Evolutionary conservation across 768 basidiomycete species (phyloP).

Genomic region (Hygrophoropsis aurantiaca): DNA sequence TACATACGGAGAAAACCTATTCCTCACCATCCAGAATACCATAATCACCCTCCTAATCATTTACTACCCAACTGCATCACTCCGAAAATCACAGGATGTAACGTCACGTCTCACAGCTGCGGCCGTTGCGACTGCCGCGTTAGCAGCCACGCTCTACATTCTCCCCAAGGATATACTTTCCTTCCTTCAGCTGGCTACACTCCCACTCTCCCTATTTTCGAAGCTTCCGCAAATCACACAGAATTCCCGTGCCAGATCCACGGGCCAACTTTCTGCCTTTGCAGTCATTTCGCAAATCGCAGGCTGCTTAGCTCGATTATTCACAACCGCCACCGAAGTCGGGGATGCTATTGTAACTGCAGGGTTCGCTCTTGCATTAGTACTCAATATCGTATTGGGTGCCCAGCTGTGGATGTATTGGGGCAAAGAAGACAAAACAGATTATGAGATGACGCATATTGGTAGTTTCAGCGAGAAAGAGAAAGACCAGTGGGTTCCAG

Average conservation of each 20-base stretch:
- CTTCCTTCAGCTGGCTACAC: slow-evolving; percentile 77
- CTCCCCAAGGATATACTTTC: slow-evolving; percentile 55
- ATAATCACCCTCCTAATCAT: slow-evolving; percentile 88
- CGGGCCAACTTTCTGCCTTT: slow-evolving; percentile 93
- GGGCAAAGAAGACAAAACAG: slow-evolving; percentile 50
- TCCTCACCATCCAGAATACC: slow-evolving; percentile 87
- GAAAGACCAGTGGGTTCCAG: slow-evolving; percentile 20
- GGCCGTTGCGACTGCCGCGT: slow-evolving; percentile 30
- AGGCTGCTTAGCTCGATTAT: slow-evolving; percentile 89
- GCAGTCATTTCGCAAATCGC: slow-evolving; percentile 85
- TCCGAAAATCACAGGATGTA: slow-evolving; percentile 22
- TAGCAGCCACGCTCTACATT: slow-evolving; percentile 42
- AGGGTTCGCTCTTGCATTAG: slow-evolving; percentile 80
- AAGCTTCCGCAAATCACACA: slow-evolving; percentile 92
- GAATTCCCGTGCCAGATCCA: slow-evolving; percentile 73
- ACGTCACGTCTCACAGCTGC: slow-evolving; percentile 31
- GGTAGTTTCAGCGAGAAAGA: slow-evolving; percentile 26
- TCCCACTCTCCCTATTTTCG: slow-evolving; percentile 89
- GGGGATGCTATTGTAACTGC: slow-evolving; percentile 78
- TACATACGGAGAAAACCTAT: slow-evolving; percentile 96
- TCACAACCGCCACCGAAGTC: slow-evolving; percentile 91
- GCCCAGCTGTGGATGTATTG: slow-evolving; percentile 84
- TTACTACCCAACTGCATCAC: slow-evolving; percentile 45
- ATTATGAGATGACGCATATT: slow-evolving; percentile 15
- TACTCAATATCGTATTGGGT: slow-evolving; percentile 83